These are phyloP conservation scores for Trametes cubensis DNA, from an alignment of 768 basidiomycete species.

Conservation along the genomic window DNA sequence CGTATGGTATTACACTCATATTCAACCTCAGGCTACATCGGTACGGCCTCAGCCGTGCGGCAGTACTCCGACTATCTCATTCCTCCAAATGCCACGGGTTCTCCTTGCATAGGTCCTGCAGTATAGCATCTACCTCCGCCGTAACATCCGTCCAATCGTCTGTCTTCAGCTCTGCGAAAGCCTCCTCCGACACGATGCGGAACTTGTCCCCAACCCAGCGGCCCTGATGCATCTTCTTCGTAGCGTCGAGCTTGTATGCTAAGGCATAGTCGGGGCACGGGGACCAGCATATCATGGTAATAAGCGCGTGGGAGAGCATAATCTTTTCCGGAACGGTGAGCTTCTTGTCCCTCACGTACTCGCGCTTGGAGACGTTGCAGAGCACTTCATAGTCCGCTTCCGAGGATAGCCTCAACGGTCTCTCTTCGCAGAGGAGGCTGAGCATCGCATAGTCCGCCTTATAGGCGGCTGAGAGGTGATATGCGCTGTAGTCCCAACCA, in stretches of 20 bases:
- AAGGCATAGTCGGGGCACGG: not conserved
- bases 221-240: not conserved
- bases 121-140: not conserved
- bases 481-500: too few species aligned
- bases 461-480: too few species aligned
- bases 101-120: not conserved
- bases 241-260: not conserved
- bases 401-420: too few species aligned
- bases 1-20: too few species aligned
- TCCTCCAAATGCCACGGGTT: not conserved
- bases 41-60: not conserved
- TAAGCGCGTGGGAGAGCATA: constrained; percentile 7
- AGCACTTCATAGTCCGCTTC: not conserved
- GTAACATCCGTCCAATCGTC: not conserved
- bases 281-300: constrained; percentile 5
- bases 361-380: constrained; percentile 11
- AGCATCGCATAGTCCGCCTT: too few species aligned
- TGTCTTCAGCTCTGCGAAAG: not conserved
- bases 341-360: constrained; percentile 3
- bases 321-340: constrained; percentile 1
- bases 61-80: not conserved
- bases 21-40: too few species aligned
- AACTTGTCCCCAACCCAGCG: constrained; percentile 13
- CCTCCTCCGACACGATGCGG: not conserved
- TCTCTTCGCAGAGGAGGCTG: too few species aligned